Base-by-base conservation (phyloP, 768 basidiomycete species). In the Nidularia pulvinata region DNA sequence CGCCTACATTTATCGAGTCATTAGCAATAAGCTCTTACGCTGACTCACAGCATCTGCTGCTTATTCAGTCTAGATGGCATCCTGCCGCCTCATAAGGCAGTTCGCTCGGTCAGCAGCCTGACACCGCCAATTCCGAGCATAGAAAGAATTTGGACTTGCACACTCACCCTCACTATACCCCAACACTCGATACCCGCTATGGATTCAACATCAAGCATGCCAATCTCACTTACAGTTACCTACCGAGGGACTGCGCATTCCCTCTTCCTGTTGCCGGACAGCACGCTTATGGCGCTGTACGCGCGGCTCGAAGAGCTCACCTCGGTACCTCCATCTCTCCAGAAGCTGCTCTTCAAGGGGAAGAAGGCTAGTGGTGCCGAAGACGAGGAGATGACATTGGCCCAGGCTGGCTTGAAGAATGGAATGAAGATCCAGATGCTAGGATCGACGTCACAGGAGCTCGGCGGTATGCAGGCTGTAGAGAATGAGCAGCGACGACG, bases 291-390 rank as follows among this genome's bases (percentile, higher is more conserved):
- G 1, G 63, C 61, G 7, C 71, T 93, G 2, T 78, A 84, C 50
- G 59, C 70, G 1, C 75, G 63, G 33, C 62, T 91, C 4, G 81
- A 86, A 62, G 78, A 84, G 57, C 75, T 89, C 32, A 91, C 88
- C 1, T 74, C 76, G 25, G 85, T 91, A 9, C 87, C 88, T 0
- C 76, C 82, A 3, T 64, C 75, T 3, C 69, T 85, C 39, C 89
- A 92, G 71, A 93, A 92, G 61, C 72, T 91, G 42, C 65, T 91
- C 7, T 87, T 79, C 70, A 89, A 84, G 63, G 88, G 89, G 34
- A 91, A 87, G 74, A 78, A 72, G 49, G 52, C 66, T 9, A 79
- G 50, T 19, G 55, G 51, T 14, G 46, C 66, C 14, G 57, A 61
- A 39, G 59, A 65, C 36, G 64, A 62, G 13, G 62, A 59, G 25